These are phyloP conservation scores for Entomortierella chlamydospora DNA, from an alignment of 192 early-diverging fungal species.

Conservation along the genomic window DNA sequence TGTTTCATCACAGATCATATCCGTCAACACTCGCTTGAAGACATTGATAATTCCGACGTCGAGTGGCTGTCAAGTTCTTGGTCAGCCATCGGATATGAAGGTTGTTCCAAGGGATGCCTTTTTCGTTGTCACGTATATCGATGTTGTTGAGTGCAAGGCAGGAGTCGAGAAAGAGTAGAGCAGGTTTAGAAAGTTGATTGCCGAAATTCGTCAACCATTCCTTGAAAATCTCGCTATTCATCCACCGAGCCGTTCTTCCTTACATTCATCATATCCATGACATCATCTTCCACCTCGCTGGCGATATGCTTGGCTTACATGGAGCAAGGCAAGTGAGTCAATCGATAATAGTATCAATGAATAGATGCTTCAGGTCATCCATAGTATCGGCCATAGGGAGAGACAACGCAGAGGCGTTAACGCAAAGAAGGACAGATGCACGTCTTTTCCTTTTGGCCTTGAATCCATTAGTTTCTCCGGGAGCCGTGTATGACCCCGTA, in stretches of 20 bases:
- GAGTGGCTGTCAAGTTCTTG: conserved; percentile 10
- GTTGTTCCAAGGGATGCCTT: conserved; percentile 7
- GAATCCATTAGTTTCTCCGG: not conserved
- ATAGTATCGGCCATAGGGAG: conserved; percentile 1
- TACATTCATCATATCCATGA: not conserved
- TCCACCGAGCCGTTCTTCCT: conserved; percentile 6
- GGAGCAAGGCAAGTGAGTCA: not conserved
- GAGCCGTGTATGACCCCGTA: conserved; percentile 6
- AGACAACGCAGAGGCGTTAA: conserved; percentile 18
- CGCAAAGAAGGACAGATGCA: conserved; percentile 14
- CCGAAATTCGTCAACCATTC: conserved; percentile 7
- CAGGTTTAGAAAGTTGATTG: conserved; percentile 6
- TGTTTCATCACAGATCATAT: conserved; percentile 10
- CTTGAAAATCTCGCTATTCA: conserved; percentile 5
- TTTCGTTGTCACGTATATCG: not conserved
- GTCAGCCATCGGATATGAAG: conserved; percentile 13
- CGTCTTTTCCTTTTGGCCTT: conserved; percentile 8
- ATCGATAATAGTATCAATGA: conserved; percentile 12
- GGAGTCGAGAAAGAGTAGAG: conserved; percentile 18
- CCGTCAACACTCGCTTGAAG: conserved; percentile 27
- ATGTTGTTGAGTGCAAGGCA: conserved; percentile 6
- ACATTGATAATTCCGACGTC: conserved; percentile 25
- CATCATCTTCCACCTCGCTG: not conserved
- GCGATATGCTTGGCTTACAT: conserved; percentile 4
- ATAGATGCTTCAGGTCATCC: conserved; percentile 7